Base-by-base conservation (phyloP, 2,329 filamentous ascomycete genomes). In the Sphaerostilbella broomeana region DNA sequence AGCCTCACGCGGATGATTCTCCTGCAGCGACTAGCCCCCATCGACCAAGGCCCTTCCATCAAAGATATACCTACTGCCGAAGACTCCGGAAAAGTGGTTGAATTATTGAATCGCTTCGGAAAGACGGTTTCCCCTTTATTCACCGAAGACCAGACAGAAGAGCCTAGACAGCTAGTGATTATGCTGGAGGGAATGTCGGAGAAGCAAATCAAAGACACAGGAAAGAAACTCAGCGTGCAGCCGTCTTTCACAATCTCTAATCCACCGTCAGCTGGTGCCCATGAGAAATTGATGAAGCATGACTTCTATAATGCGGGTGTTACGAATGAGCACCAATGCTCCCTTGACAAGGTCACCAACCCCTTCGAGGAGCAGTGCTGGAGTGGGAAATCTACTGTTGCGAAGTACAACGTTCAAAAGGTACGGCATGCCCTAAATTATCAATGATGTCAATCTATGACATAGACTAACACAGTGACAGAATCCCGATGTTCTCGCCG, bases 31-130 rank as follows among this genome's bases (percentile, higher is more conserved):
- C 59, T 78, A 42, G 66, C 66, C 13, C 62, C 64, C 40, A 57
- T 63, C 22, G 62, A 66, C 51, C 67, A 67, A 52, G 71, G 66
- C 46, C 67, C 69, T 48, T 67, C 64, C 48, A 64, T 64, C 51
- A 67, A 61, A 55, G 70, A 67, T 50, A 63, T 69, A 36, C 68
- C 63, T 25, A 56, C 61, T 19, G 59, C 56, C 22, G 47, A 64
- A 43, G 56, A 64, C 31, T 36, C 51, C 17, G 63, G 70, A 42
- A 68, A 75, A 28, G 70, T 73, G 7, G 59, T 85, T 26, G 62
- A 67, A 34, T 62, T 75, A 48, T 64, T 87, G 52, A 76, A 78
- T 52, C 63, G 63, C 35, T 84, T 77, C 57, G 80, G 78, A 46
- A 75, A 72, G 46, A 54, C 62, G 20, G 59, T 70, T 6, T 50